Evolutionary conservation across 192 early-diverging fungal genomes (phyloP), one percentile per base, ranked within the genome.

Genomic region (Backusella liffmaniae): DNA sequence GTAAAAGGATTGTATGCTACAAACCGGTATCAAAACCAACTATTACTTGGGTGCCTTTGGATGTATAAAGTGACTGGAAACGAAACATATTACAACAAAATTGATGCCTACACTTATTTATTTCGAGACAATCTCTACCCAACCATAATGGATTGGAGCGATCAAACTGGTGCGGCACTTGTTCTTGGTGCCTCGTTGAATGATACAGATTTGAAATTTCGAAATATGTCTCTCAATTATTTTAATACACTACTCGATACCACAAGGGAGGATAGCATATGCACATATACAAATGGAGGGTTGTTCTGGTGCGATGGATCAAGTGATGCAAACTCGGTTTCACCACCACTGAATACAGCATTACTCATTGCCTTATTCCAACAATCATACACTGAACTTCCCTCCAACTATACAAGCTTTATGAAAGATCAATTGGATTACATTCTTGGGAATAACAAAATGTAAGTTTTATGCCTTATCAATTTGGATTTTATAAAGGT

Each of bases 11-110:
- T 75, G 30, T 88, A 88, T 56, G 42, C 71, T 2, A 84, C 86
- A n/a, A 79, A 73, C 8, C 44, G 73, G 16, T 88, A 75, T 41
- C 66, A 77, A n/a, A 84, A 88, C 66, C 82, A 88, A 65, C 66
- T 88, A 1, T 80, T 85, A 5, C 88, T 76, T 75, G 86, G 77
- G 35, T 81, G 85, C 13, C 80, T 84, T 4, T 88, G 87, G 87
- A 77, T 88, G 72, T 84, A 83, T 77, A 76, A 74, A 35, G 76
- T 83, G 16, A 87, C 87, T 12, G 76, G 77, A n/a, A 66, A 83
- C 35, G 0, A 59, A 8, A 53, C 21, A 18, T 88, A 87, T 67
- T 44, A 78, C 53, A 16, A 73, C 10, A 80, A 80, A 32, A 85
- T 83, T 1, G 15, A 44, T 66, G 72, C 66, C 7, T 86, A 83